Base-by-base conservation (phyloP, 2,329 filamentous ascomycete species). In the Epicoccum nigrum region DNA sequence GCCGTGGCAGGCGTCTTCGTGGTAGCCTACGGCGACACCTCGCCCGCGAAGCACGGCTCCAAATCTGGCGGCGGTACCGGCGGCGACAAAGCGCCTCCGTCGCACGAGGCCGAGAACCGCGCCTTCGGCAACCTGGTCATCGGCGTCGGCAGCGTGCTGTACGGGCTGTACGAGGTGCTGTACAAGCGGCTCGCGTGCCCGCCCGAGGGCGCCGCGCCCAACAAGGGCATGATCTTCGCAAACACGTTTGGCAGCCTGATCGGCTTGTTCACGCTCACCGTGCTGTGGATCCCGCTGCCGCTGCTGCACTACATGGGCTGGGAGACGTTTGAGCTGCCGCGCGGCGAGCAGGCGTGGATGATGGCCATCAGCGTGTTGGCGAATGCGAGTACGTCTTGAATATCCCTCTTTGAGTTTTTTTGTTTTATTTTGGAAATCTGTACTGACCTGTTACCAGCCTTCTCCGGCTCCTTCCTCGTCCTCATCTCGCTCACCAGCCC, bases 171-270 rank as follows among this genome's bases (percentile, higher is more conserved):
- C 74, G 94, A 99, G 74, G 94, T 99, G 5, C 75, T 99, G 31
- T 99, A 99, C 78, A 99, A 99, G 80, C 86, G 87, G 53, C 86
- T 87, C 53, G 93, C 93, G 12, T 99, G 94, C 70, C 94, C 94
- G 9, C 94, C 94, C 0, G 92, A 97, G 60, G 92, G 92, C 41
- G 89, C 87, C 45, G 87, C 84, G 34, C 85, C 94, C 0, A 85
- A 83, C n/a, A 86, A 92, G n/a, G 92, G 92, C 63, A 94, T 96
- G 81, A 86, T 97, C 54, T 97, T 99, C 64, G 92, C 94, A 65
- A 97, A 96, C 71, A 88, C 89, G 0, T 94, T 97, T 67, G 94
- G 91, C 45, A 90, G 86, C 58, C 79, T 93, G 69, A 94, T 99
- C 57, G 94, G 94, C 2, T 66, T 80, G 6, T 97, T 97, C 71